A percentile compares a stretch with the other conserved stretches of the same genome.
Evolutionary conservation across 371 early-diverging fungal genomes (phyloP).

Genomic region (Funneliformis caledonium): DNA sequence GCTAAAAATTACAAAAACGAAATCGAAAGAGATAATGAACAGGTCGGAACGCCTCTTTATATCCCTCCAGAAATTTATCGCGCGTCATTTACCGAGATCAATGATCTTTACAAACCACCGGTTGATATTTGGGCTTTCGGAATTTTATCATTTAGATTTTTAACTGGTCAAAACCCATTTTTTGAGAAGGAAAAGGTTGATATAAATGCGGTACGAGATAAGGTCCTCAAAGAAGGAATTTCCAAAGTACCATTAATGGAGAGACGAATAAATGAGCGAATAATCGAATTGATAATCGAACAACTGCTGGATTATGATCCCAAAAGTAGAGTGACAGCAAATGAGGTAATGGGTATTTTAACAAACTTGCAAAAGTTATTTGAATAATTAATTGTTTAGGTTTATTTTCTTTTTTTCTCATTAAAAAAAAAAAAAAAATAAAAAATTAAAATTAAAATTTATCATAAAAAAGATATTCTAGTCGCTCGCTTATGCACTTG

Average conservation of each 20-base stretch:
- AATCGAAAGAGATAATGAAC: constrained; percentile 53
- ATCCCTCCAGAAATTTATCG: not conserved
- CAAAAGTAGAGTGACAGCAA: not conserved
- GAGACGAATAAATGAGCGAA: not conserved
- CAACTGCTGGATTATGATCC: not conserved
- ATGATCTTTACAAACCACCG: not conserved
- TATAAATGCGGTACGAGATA: not conserved
- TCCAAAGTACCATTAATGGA: not conserved
- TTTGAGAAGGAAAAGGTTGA: not conserved
- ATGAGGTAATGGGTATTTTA: not conserved
- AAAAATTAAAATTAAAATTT: no score
- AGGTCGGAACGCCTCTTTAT: constrained; percentile 47
- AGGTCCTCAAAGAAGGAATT: not conserved
- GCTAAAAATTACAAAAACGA: constrained; percentile 74
- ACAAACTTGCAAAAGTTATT: not conserved
- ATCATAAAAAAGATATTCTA: no score
- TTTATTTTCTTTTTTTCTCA: no score
- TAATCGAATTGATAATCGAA: not conserved
- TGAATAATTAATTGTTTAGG: no score
- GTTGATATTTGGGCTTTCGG: not conserved
- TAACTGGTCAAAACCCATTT: not conserved
- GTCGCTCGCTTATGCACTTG: no score
- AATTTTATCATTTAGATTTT: not conserved
- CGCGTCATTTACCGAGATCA: not conserved
- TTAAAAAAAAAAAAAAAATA: no score